These are phyloP conservation scores for Trichoderma simmonsii DNA, from an alignment of 2,329 filamentous ascomycete genomes.

Conservation along the genomic window DNA sequence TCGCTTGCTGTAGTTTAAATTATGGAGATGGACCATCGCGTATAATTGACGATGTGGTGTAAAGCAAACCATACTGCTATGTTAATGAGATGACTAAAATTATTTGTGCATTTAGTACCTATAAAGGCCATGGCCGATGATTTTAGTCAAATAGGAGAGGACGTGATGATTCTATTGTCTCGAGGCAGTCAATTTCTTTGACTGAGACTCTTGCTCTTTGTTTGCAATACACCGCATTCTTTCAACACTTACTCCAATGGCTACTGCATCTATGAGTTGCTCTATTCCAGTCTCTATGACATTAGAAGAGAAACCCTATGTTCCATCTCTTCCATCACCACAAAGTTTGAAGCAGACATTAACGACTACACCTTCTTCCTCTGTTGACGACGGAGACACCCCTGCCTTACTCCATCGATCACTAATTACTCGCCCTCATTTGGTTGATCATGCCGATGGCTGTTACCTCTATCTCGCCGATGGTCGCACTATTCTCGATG, in stretches of 20 bases:
- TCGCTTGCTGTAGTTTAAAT: neutral
- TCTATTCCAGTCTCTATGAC: neutral
- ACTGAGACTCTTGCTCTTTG: neutral
- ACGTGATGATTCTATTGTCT: neutral
- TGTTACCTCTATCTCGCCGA: constrained; percentile 33
- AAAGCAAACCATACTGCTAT: neutral
- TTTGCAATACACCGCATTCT: neutral
- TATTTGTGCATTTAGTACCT: neutral
- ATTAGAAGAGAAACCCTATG: neutral
- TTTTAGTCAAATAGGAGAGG: neutral
- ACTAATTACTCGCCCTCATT: neutral
- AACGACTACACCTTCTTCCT: neutral
- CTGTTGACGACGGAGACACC: neutral
- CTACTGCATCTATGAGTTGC: neutral
- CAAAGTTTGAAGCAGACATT: neutral
- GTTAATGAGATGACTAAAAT: neutral
- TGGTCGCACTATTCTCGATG: neutral
- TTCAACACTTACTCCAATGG: neutral
- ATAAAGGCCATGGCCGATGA: neutral
- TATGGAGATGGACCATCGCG: neutral
- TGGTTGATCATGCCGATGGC: neutral
- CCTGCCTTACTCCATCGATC: neutral
- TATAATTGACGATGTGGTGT: neutral
- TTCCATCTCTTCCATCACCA: neutral
- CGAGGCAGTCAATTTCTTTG: too few relatives aligned